These are phyloP conservation scores for Citrus glauca DNA, from an alignment of 345 rosid genomes.

Conservation along the genomic window DNA sequence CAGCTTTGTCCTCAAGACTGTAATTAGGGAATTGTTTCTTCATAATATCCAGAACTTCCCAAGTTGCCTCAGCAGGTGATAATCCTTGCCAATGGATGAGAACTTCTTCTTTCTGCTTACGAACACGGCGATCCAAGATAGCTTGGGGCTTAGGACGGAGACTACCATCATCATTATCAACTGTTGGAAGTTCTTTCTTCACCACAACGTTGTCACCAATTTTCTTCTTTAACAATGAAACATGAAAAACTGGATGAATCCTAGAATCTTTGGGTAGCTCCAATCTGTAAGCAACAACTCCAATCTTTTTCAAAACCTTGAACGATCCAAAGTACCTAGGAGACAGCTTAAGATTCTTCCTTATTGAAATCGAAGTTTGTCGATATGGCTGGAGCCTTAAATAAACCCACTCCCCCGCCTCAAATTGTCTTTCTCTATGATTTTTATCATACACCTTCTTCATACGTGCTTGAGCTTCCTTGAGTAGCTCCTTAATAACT, in stretches of 20 bases:
- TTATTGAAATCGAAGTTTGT: background rate
- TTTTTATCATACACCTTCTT: background rate
- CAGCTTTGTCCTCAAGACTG: background rate
- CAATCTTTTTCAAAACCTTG: background rate
- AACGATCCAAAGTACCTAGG: background rate
- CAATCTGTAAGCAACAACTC: background rate
- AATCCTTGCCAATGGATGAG: too few relatives aligned
- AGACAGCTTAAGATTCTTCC: background rate
- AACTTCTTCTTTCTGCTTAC: background rate
- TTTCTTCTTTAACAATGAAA: too few relatives aligned
- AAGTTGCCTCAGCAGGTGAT: background rate
- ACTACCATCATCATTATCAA: background rate
- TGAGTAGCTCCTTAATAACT: too few relatives aligned
- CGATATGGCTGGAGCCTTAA: background rate
- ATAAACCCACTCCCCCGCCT: background rate
- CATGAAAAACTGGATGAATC: too few relatives aligned
- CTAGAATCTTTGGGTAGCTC: too few relatives aligned
- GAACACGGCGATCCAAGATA: background rate
- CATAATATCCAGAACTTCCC: background rate
- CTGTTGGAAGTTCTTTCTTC: background rate
- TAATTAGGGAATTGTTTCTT: background rate
- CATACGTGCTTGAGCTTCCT: background rate
- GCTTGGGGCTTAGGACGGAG: background rate
- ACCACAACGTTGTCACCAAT: too few relatives aligned
- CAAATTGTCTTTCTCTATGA: background rate